Evolutionary conservation across 768 basidiomycete species (phyloP).

Genomic region (Leucosporidium creatinivorum): DNA sequence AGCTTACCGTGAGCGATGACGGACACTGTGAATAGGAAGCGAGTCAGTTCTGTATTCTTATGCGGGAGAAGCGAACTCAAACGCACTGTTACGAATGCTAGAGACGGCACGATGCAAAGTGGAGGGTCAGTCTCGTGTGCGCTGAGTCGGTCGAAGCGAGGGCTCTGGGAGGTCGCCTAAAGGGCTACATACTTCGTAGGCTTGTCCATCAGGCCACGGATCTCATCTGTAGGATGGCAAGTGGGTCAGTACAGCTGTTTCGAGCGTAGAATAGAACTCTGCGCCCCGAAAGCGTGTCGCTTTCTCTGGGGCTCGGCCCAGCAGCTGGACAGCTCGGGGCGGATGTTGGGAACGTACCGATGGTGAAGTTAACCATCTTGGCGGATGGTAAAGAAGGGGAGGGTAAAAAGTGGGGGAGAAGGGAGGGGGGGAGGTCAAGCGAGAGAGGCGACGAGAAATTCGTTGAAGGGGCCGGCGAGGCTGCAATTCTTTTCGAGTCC

Average conservation of each 20-base stretch:
- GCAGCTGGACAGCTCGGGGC: neutral
- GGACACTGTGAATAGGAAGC: constrained; percentile 40
- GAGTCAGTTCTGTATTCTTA: neutral
- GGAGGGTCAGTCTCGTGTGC: neutral
- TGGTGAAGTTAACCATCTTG: constrained; percentile 32
- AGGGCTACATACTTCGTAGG: constrained; percentile 24
- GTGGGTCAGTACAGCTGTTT: no score
- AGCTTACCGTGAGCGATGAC: constrained; percentile 45
- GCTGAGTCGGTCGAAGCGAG: neutral
- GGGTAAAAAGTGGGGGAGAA: neutral
- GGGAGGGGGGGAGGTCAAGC: neutral
- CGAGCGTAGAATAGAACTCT: no score
- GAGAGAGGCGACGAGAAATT: neutral
- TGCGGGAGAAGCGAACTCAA: neutral
- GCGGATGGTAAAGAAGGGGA: neutral
- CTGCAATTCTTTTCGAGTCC: neutral
- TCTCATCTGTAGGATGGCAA: constrained; percentile 38
- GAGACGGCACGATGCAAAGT: neutral
- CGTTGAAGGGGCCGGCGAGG: neutral
- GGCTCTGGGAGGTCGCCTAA: neutral
- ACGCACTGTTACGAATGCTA: constrained; percentile 36
- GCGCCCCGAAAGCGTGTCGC: neutral
- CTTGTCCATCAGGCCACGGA: constrained; percentile 42
- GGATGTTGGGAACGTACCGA: constrained; percentile 15
- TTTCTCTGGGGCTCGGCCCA: neutral